These are phyloP conservation scores for Kuraishia cidri DNA, from an alignment of 805 yeast genomes.

Conservation along the genomic window DNA sequence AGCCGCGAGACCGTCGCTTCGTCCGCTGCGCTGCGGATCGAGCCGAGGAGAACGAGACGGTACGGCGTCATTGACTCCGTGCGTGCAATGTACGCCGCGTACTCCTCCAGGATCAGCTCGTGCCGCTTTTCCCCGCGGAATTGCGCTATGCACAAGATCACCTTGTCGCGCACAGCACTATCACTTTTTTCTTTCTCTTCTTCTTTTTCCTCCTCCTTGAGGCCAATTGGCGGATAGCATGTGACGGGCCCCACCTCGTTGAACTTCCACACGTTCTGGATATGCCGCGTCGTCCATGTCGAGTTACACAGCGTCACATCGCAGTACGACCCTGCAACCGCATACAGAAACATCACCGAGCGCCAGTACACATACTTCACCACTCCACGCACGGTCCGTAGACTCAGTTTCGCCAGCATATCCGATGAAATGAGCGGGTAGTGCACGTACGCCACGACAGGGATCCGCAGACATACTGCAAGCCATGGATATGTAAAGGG, in stretches of 20 bases:
- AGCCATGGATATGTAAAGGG: slow-evolving; percentile 80
- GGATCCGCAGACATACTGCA: slow-evolving; percentile 47
- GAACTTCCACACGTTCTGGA: slow-evolving; percentile 52
- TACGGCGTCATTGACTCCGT: slow-evolving; percentile 25
- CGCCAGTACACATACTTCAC: slow-evolving; percentile 65
- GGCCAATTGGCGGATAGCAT: slow-evolving; percentile 87
- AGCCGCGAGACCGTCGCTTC: slow-evolving; percentile 45
- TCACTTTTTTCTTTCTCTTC: slow-evolving; percentile 4
- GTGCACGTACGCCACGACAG: slow-evolving; percentile 85
- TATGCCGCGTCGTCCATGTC: slow-evolving; percentile 85
- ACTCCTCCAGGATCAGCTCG: slow-evolving; percentile 56
- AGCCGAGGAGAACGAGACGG: slow-evolving; percentile 69
- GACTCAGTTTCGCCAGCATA: slow-evolving; percentile 61
- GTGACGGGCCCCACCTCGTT: slow-evolving; percentile 30
- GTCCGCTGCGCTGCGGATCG: slow-evolving; percentile 69
- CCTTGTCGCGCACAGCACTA: slow-evolving; percentile 21
- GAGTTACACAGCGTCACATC: slow-evolving; percentile 71
- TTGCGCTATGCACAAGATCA: slow-evolving; percentile 71
- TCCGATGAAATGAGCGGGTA: slow-evolving; percentile 87
- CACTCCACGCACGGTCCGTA: slow-evolving; percentile 13
- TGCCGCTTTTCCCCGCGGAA: slow-evolving; percentile 96
- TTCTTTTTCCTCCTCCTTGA: slow-evolving; percentile 22
- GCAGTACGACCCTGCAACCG: slow-evolving; percentile 56
- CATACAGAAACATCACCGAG: slow-evolving; percentile 52
- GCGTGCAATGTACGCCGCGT: slow-evolving; percentile 35